Base-by-base conservation (phyloP, 1,284 basidiomycete species). In the Cryptococcus maquisensis region DNA sequence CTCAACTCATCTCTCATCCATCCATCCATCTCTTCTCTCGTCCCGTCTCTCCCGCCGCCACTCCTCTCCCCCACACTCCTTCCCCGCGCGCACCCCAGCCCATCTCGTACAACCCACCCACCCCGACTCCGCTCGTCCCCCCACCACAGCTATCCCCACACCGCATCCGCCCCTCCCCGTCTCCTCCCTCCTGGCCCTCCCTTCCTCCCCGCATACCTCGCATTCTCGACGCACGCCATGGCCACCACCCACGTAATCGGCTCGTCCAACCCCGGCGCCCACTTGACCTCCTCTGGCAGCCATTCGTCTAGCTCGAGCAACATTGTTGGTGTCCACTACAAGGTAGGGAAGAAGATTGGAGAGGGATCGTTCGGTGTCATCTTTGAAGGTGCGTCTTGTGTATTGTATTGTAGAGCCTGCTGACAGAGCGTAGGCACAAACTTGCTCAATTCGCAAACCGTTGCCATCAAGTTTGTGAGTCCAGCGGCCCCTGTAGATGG, bases 381-480 rank as follows among this genome's bases (percentile, higher is more conserved):
- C 79, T 96, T 94, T 72, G 92, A 95, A 80, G 91, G 90, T 88
- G 55, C 51, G 79, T 74, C 47, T 4, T 35, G 10, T 20, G 23
- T 32, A 41, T 40, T 15, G 7, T 47, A 15, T 4, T 12, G 13
- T 13, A 1, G 24, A 24, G 38, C 39, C 21, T 5, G 37, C 24
- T 43, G n/a, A 15, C 26, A 23, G 15, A 10, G 2, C 28, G 43
- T 71, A 93, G 90, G 93, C 51, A 93, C 90, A 44, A 96, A 98
- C 74, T 80, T 96, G 42, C 83, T 96, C 75, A 96, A 96, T 81
- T 90, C 87, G 35, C 90, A 94, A 79, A 92, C 90, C 4, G 91
- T 96, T 51, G 93, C 93, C 58, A 96, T 97, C 84, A 97, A 97
- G 81, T 97, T 97, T 82, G 92, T 93, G 72, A 76, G 89, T 84